Base-by-base conservation (phyloP, 1,139 yeast genomes). In the Zygosaccharomyces sapae region DNA sequence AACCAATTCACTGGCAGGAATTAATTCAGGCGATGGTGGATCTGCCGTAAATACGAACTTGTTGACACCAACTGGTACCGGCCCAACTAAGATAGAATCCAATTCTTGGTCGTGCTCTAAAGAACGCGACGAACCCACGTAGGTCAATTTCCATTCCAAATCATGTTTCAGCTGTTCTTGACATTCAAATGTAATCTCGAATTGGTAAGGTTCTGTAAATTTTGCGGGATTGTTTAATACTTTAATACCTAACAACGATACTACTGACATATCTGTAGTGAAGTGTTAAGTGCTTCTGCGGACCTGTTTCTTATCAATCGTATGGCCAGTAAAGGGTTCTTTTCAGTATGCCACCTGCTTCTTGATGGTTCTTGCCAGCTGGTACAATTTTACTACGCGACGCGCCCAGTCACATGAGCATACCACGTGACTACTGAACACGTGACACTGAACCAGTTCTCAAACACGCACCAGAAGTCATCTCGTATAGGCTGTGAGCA, bases 141-240 rank as follows among this genome's bases (percentile, higher is more conserved):
- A 92, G 3, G 97, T 92, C 54, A 92, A 73, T 66, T 92, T 92
- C 98, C 98, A 92, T 67, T 94, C 98, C 52, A 92, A 74, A 66
- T 92, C 97, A 48, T 90, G 94, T 63, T 86, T 86, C 55, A 92
- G 73, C 1, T 96, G 90, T 66, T 92, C 98, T 44, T 92, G 73
- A 66, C 98, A 92, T 67, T 92, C 98, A 63, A 92, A 92, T 0
- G 98, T 92, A 68, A 92, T 92, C 67, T 94, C 97, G 63, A 92
- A 90, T 67, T 92, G 95, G 61, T 92, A 94, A 1, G 97, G 88
- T 57, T 87, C 97, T 5, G 87, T 76, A 72, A 92, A 94, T 56
- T 85, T 82, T 10, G 97, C 97, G 1, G 98, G 98, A 60, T 94
- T 94, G 66, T 88, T 92, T 51, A 92, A 76, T 31, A 92, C 96